A percentile compares a stretch with the other conserved stretches of the same genome.
phyloP scores from a whole-genome alignment of 2,329 filamentous ascomycete genomes.

The Myriosclerotinia curreyana region DNA sequence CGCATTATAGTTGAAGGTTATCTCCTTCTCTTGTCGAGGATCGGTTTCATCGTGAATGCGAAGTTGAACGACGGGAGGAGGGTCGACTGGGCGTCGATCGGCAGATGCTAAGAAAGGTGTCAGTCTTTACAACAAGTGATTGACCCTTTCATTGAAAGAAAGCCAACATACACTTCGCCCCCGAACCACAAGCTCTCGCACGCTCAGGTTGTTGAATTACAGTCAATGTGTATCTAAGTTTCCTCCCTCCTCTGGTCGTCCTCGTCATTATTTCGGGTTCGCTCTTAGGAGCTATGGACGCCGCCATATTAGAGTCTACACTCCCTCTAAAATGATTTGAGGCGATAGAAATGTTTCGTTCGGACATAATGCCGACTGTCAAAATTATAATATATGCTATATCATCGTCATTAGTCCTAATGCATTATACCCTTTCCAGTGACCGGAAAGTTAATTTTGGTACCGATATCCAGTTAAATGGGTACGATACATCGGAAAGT shows the following conservation, averaged over 20 bases:
- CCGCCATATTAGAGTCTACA: constrained; percentile 23
- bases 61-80: constrained; percentile 89
- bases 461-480: constrained; percentile 25
- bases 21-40: constrained; percentile 33
- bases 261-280: constrained; percentile 31
- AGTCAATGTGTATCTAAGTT: constrained; percentile 74
- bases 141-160: neutral
- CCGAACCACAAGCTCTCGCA: constrained; percentile 90
- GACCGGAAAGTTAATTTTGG: constrained; percentile 21
- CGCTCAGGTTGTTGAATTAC: constrained; percentile 94
- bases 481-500: constrained; percentile 15
- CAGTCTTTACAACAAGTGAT: neutral
- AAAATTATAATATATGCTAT: constrained; percentile 10
- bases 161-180: constrained; percentile 77
- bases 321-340: constrained; percentile 18
- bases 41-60: constrained; percentile 70
- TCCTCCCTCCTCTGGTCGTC: constrained; percentile 69
- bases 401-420: constrained; percentile 20
- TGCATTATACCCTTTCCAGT: neutral
- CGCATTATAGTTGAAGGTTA: constrained; percentile 89
- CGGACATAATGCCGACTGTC: constrained; percentile 6
- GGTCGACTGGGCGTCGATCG: constrained; percentile 33
- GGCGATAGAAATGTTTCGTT: constrained; percentile 22
- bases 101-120: constrained; percentile 30
- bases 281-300: constrained; percentile 8